Conservation (phyloP, 2,329 filamentous ascomycete genomes). For the Aspergillus novoparasiticus region DNA sequence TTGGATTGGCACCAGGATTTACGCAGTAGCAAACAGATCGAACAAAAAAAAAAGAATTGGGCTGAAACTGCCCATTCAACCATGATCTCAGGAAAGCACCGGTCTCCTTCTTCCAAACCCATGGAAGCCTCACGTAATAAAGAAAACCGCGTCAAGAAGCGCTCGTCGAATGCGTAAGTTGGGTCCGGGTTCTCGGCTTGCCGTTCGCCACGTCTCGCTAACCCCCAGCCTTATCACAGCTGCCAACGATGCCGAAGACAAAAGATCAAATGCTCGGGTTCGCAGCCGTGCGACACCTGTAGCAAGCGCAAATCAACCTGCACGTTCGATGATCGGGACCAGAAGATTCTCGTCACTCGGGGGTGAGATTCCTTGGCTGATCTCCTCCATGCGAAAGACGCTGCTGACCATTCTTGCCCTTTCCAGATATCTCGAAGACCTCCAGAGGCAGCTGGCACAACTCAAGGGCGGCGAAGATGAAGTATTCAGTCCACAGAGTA, state of each 20-base stretch:
- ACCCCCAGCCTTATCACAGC: conserved; percentile 24
- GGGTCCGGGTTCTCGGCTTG: too few species aligned
- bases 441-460: conserved; percentile 34
- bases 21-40: not conserved
- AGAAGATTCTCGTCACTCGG: conserved; percentile 53
- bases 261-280: conserved; percentile 51
- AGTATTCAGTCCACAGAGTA: conserved; percentile 21
- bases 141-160: conserved; percentile 30
- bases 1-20: not conserved
- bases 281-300: conserved; percentile 48
- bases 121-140: conserved; percentile 15
- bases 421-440: conserved; percentile 39
- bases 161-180: conserved; percentile 38
- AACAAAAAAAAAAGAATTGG: not conserved
- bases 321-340: conserved; percentile 50
- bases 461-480: conserved; percentile 22
- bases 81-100: not conserved
- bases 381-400: not conserved
- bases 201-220: not conserved
- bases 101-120: not conserved
- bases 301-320: conserved; percentile 47
- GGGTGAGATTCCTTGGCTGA: conserved; percentile 34
- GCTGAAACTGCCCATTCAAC: not conserved
- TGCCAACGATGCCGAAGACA: conserved; percentile 50
- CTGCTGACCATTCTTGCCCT: not conserved